Evolutionary conservation across 2,329 filamentous ascomycete genomes (phyloP), one percentile per base, ranked within the genome.

Genomic region (Hymenoscyphus salicellus): DNA sequence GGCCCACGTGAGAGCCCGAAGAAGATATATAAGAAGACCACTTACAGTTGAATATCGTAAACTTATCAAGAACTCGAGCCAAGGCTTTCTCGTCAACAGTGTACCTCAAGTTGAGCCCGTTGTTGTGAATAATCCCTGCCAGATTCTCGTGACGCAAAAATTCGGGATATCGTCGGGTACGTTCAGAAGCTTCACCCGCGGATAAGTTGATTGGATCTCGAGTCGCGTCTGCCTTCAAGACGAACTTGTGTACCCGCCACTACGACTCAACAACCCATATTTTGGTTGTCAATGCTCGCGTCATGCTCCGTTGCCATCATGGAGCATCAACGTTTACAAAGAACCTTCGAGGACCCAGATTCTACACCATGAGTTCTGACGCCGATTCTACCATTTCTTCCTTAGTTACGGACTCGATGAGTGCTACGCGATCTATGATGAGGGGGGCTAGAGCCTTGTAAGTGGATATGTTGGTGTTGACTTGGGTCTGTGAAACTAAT

Each of bases 301-400:
- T 73, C 72, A 77, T 77, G 75, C 73, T 73, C 68, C 66, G 64
- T 67, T 65, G 74, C 59, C 68, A 72, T 63, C 64, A 77, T 78
- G 76, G 76, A 68, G 75, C 72, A 72, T 72, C 71, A 67, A 71
- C 69, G 68, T 52, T 74, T 68, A 66, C 66, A 58, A 72, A 70
- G 61, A 65, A 66, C 62, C 64, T 73, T 68, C 67, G 66, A 65
- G 64, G 67, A 68, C 68, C 68, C 23, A 62, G 70, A 64, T 63
- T 68, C 52, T 63, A 56, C 33, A 70, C 62, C 52, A 72, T 72
- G 64, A 64, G 14, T 32, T 65, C 63, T 52, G 65, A 71, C 28
- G 65, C 58, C 16, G 65, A 66, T 55, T 64, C 68, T 10, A 64
- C 56, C 28, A 36, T 46, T 41, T 49, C 49, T 46, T 60, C 52